Percentiles rank a stretch among this genome's conserved stretches.
Conservation (phyloP, 805 yeast species). For the Yarrowia alimentaria region DNA sequence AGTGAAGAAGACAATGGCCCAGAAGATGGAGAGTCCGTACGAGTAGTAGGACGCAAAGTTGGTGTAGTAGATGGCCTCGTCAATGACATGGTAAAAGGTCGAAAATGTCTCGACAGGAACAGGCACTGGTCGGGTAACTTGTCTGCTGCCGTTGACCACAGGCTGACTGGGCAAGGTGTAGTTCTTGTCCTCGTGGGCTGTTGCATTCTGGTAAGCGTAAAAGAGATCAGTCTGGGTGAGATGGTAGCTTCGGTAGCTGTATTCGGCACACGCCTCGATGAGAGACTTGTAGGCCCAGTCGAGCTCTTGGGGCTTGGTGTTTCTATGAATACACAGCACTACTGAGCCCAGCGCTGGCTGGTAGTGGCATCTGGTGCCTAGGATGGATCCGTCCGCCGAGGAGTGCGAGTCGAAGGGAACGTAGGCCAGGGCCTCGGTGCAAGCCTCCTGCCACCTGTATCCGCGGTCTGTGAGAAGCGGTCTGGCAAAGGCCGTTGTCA, state of each 20-base stretch:
- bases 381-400: background rate
- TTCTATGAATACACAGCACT: slow-evolving; percentile 5
- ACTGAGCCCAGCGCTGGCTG: slow-evolving; percentile 14
- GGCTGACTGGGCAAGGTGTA: background rate
- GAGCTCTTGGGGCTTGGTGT: slow-evolving; percentile 5
- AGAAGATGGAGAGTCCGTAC: slow-evolving; percentile 5
- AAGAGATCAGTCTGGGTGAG: slow-evolving; percentile 12
- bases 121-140: slow-evolving; percentile 1
- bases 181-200: background rate
- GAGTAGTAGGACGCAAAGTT: slow-evolving; percentile 19
- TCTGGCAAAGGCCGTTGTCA: background rate
- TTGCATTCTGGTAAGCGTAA: slow-evolving; percentile 11
- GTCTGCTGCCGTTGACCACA: background rate
- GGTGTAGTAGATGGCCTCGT: slow-evolving; percentile 23
- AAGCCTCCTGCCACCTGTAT: slow-evolving; percentile 20
- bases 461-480: slow-evolving; percentile 14
- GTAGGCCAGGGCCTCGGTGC: slow-evolving; percentile 19
- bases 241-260: slow-evolving; percentile 2
- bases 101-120: background rate
- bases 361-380: slow-evolving; percentile 9
- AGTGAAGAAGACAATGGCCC: slow-evolving; percentile 6
- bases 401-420: slow-evolving; percentile 8
- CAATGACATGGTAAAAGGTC: slow-evolving; percentile 1
- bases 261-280: slow-evolving; percentile 1
- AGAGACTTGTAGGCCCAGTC: slow-evolving; percentile 16